phyloP scores from a whole-genome alignment of 1,139 yeast species.

The Yamadazyma diddensiae region DNA sequence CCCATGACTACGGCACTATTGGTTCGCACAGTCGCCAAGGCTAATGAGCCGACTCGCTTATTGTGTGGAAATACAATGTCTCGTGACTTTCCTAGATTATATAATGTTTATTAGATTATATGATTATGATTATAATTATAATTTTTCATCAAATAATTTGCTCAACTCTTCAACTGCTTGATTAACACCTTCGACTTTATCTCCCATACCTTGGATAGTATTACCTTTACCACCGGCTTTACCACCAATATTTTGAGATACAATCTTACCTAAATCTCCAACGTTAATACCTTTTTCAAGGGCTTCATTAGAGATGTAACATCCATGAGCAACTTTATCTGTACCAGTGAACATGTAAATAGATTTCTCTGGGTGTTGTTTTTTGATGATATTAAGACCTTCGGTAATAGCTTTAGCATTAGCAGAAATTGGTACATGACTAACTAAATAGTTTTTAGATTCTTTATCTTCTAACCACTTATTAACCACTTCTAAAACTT shows the following conservation, averaged over 20 bases:
- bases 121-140: too few relatives aligned
- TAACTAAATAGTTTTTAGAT: conserved; percentile 56
- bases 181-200: conserved; percentile 64
- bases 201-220: conserved; percentile 96
- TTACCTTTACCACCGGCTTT: conserved; percentile 98
- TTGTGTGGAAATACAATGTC: too few relatives aligned
- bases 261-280: conserved; percentile 68
- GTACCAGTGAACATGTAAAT: conserved; percentile 81
- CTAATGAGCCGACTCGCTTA: too few relatives aligned
- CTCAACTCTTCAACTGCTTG: conserved; percentile 72
- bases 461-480: conserved; percentile 53
- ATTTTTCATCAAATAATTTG: conserved; percentile 56
- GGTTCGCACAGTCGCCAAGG: too few relatives aligned
- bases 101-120: too few relatives aligned
- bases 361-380: conserved; percentile 71
- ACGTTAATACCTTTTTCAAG: conserved; percentile 74
- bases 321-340: conserved; percentile 92
- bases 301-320: conserved; percentile 76
- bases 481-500: conserved; percentile 76
- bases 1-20: too few relatives aligned
- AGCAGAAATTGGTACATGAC: conserved; percentile 67
- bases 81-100: too few relatives aligned
- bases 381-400: conserved; percentile 81
- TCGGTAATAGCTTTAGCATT: conserved; percentile 94
- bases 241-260: conserved; percentile 81